Evolutionary conservation across 2,329 filamentous ascomycete genomes (phyloP).

Genomic region (Blumeria hordei): DNA sequence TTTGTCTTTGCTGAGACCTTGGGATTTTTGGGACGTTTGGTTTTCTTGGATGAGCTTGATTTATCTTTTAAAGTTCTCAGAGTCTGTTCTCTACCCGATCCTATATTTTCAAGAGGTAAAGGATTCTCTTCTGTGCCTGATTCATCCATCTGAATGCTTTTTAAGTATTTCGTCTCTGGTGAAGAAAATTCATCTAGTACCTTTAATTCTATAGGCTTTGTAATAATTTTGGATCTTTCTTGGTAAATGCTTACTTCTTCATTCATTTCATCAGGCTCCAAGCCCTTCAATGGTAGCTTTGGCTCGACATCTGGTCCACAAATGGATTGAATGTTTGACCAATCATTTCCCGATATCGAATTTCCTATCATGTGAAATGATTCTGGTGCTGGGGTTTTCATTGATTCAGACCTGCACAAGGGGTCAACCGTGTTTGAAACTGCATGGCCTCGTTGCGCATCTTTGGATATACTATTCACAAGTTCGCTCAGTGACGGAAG

Average conservation of each 20-base stretch:
- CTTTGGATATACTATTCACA: not conserved
- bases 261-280: not conserved
- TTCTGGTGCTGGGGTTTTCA: too few relatives aligned
- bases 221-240: not conserved
- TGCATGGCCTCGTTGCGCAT: too few relatives aligned
- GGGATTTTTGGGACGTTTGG: not conserved
- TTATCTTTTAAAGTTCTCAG: slow-evolving; percentile 7
- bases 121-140: slow-evolving; percentile 3
- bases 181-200: not conserved
- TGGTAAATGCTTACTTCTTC: not conserved
- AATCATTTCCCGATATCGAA: too few relatives aligned
- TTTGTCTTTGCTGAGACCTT: slow-evolving; percentile 1
- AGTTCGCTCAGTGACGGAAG: slow-evolving; percentile 5
- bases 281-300: too few relatives aligned
- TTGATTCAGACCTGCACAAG: too few relatives aligned
- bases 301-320: too few relatives aligned
- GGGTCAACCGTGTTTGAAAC: too few relatives aligned
- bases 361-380: too few relatives aligned
- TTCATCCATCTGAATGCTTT: not conserved
- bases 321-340: too few relatives aligned
- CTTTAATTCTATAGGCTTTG: not conserved
- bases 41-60: slow-evolving; percentile 2
- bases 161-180: not conserved
- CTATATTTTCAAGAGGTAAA: slow-evolving; percentile 2
- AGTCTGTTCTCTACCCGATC: too few relatives aligned